Percentiles rank a stretch among this genome's conserved stretches.
phyloP scores from a whole-genome alignment of 768 basidiomycete genomes.

The Clitopilus hobsonii region DNA sequence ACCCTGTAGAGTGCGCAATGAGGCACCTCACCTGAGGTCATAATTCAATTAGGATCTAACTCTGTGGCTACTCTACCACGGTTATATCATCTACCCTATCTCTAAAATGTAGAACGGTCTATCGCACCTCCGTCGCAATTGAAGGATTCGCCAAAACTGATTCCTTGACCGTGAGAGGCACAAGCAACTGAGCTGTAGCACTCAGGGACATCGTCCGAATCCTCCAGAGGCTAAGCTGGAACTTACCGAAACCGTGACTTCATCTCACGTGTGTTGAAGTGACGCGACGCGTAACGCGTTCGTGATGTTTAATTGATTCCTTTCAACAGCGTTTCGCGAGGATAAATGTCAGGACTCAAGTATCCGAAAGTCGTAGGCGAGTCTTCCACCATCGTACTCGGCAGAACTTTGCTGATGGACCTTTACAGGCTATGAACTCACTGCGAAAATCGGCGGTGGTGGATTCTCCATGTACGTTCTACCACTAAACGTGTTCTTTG shows the following conservation, averaged over 20 bases:
- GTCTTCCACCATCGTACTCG: slow-evolving; percentile 8
- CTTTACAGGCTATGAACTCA: slow-evolving; percentile 57
- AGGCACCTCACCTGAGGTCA: too few species aligned
- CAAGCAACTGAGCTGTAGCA: too few species aligned
- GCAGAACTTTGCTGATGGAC: not conserved
- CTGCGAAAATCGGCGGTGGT: slow-evolving; percentile 80
- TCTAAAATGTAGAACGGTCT: too few species aligned
- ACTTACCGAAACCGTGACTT: not conserved
- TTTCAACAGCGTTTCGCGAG: slow-evolving; percentile 12
- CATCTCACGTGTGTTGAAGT: not conserved
- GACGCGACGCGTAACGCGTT: not conserved
- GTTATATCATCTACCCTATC: too few species aligned
- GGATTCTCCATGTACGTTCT: slow-evolving; percentile 83
- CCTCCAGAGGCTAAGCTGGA: too few species aligned
- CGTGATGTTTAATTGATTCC: slow-evolving; percentile 1
- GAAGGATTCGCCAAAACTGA: too few species aligned
- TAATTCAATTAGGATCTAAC: too few species aligned
- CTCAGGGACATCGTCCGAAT: too few species aligned
- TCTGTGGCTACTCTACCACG: too few species aligned
- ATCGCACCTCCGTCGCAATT: too few species aligned
- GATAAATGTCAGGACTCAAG: slow-evolving; percentile 16
- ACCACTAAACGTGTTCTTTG: not conserved
- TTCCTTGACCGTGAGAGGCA: too few species aligned
- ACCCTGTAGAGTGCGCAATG: too few species aligned
- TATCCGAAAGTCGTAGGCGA: slow-evolving; percentile 39